These are phyloP conservation scores for Phycomyces nitens DNA, from an alignment of 192 early-diverging fungal species.

Conservation along the genomic window DNA sequence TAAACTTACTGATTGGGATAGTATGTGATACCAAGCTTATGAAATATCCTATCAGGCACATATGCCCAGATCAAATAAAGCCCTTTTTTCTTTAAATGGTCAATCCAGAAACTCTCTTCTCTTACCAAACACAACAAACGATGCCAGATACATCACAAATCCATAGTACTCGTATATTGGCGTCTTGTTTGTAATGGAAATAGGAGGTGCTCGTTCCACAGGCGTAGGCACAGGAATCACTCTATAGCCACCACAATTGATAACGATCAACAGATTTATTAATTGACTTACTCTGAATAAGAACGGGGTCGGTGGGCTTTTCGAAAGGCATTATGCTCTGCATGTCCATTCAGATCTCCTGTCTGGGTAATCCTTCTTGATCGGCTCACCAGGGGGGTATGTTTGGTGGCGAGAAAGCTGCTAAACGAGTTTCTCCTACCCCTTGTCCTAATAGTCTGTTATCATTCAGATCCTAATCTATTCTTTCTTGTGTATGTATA, in stretches of 20 bases:
- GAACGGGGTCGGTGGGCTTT: constrained; percentile 31
- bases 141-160: constrained; percentile 80
- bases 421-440: constrained; percentile 32
- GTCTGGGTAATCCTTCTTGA: neutral
- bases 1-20: constrained; percentile 69
- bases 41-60: constrained; percentile 70
- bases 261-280: neutral
- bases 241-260: constrained; percentile 1
- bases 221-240: constrained; percentile 11
- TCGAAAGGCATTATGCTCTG: neutral
- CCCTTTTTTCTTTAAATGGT: constrained; percentile 12
- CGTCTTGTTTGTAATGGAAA: constrained; percentile 51
- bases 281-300: constrained; percentile 29
- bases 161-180: constrained; percentile 86
- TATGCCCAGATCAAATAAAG: constrained; percentile 84
- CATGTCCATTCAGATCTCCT: constrained; percentile 1
- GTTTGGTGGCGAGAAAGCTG: constrained; percentile 25
- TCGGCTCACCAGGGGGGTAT: constrained; percentile 1
- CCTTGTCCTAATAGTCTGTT: constrained; percentile 2
- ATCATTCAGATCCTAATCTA: neutral
- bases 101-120: neutral
- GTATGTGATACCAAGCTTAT: constrained; percentile 73
- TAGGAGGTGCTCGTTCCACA: constrained; percentile 31
- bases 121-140: constrained; percentile 66
- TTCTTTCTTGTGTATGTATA: neutral